These are phyloP conservation scores for Russula ochroleuca DNA, from an alignment of 768 basidiomycete genomes.

Conservation along the genomic window DNA sequence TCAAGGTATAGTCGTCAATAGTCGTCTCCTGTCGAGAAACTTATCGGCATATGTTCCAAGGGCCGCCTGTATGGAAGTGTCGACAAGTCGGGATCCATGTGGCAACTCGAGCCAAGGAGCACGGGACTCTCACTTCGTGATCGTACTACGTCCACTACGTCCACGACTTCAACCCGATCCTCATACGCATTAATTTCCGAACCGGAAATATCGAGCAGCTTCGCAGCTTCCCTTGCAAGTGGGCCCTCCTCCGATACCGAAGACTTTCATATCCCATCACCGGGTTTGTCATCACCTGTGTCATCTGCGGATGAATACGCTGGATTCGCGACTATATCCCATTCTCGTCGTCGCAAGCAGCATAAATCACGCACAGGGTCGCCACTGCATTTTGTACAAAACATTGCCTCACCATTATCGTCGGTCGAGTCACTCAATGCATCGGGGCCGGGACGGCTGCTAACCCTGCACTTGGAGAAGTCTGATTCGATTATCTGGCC, in stretches of 20 bases:
- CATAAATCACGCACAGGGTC: conserved; percentile 51
- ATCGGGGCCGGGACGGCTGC: conserved; percentile 53
- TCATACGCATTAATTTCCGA: conserved; percentile 83
- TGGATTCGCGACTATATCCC: conserved; percentile 23
- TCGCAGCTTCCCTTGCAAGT: conserved; percentile 76
- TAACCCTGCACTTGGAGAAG: conserved; percentile 80
- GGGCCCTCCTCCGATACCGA: conserved; percentile 69
- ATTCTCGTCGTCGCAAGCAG: conserved; percentile 28
- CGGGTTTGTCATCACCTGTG: conserved; percentile 58
- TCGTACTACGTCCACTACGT: conserved; percentile 70
- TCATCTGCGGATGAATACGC: conserved; percentile 47
- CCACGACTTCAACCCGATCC: conserved; percentile 72
- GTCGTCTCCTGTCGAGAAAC: not conserved
- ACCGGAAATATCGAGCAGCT: conserved; percentile 78
- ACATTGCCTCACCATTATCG: conserved; percentile 68
- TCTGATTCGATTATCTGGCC: conserved; percentile 79
- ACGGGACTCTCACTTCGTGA: conserved; percentile 55
- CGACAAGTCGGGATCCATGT: conserved; percentile 60
- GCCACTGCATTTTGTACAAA: conserved; percentile 46
- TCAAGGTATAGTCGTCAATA: conserved; percentile 53
- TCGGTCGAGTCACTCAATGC: conserved; percentile 69
- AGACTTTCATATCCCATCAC: conserved; percentile 51
- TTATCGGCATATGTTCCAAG: conserved; percentile 36
- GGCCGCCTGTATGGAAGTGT: conserved; percentile 70
- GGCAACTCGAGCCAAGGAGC: conserved; percentile 74